A percentile compares a stretch with the other conserved stretches of the same genome.
These are phyloP conservation scores for Umbelopsis sp. DNA, from an alignment of 371 early-diverging fungal species.

Conservation along the genomic window DNA sequence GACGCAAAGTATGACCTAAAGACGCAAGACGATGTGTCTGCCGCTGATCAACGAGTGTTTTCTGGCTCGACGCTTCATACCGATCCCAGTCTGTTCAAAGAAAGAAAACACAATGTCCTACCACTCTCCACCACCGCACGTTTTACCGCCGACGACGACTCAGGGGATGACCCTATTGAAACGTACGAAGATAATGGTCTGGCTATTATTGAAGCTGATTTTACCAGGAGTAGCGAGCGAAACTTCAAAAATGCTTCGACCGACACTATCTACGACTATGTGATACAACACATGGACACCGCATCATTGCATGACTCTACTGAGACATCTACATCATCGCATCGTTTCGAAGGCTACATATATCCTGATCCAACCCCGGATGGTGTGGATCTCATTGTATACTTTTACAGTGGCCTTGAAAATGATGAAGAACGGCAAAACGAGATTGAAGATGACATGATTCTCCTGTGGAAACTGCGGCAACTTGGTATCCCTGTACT, in stretches of 20 bases:
- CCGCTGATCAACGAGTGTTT: background rate
- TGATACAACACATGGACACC: slow-evolving; percentile 16
- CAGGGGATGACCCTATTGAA: slow-evolving; percentile 25
- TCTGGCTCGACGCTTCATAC: background rate
- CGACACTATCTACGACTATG: slow-evolving; percentile 16
- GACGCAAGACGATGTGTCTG: background rate
- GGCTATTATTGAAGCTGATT: slow-evolving; percentile 54
- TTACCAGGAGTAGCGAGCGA: slow-evolving; percentile 28
- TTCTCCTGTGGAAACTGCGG: slow-evolving; percentile 32
- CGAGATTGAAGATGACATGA: slow-evolving; percentile 29
- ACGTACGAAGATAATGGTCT: slow-evolving; percentile 48
- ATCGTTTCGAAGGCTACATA: slow-evolving; percentile 22
- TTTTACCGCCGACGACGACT: slow-evolving; percentile 17
- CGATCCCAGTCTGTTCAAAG: slow-evolving; percentile 29
- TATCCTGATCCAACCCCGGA: slow-evolving; percentile 46
- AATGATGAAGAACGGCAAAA: slow-evolving; percentile 10
- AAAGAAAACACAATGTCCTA: slow-evolving; percentile 39
- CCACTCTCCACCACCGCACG: background rate
- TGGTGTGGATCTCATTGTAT: slow-evolving; percentile 51
- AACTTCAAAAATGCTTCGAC: background rate
- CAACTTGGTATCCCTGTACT: slow-evolving; percentile 38
- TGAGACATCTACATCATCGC: background rate
- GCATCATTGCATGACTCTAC: background rate
- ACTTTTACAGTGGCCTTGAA: slow-evolving; percentile 39
- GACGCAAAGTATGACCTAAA: background rate